Percentiles rank a stretch among this genome's conserved stretches.
phyloP scores from a whole-genome alignment of 805 yeast species.

The Metschnikowia gelsemii region DNA sequence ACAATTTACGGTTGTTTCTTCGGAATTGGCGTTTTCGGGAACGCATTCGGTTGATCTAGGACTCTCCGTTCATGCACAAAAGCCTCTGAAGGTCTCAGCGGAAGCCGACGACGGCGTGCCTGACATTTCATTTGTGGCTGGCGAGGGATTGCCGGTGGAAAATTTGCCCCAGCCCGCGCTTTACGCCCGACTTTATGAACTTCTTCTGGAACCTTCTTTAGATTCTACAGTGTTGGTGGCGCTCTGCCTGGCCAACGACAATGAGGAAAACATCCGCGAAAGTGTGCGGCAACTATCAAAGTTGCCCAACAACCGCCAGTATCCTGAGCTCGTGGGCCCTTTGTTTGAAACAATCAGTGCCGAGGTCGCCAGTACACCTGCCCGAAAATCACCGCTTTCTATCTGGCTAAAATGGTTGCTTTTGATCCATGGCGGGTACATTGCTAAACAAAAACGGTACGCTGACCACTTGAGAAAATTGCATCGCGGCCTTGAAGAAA shows the following conservation, averaged over 20 bases:
- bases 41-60: too few relatives aligned
- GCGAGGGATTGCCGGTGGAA: conserved; percentile 25
- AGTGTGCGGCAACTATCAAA: conserved; percentile 36
- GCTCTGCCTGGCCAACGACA: conserved; percentile 30
- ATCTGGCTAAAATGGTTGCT: conserved; percentile 84
- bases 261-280: conserved; percentile 32
- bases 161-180: conserved; percentile 28
- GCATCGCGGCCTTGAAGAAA: conserved; percentile 55
- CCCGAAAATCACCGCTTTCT: conserved; percentile 29
- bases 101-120: too few relatives aligned
- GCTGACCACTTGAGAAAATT: conserved; percentile 56
- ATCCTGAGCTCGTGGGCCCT: conserved; percentile 17
- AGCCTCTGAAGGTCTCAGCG: too few relatives aligned
- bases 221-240: conserved; percentile 16
- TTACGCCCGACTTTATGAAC: conserved; percentile 22
- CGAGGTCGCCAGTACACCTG: conserved; percentile 30
- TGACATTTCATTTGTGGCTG: conserved; percentile 19
- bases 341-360: conserved; percentile 31
- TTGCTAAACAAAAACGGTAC: conserved; percentile 51
- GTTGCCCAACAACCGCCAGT: too few relatives aligned
- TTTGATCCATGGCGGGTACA: conserved; percentile 65
- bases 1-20: conserved; percentile 22
- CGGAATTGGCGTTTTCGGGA: conserved; percentile 17
- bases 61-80: too few relatives aligned
- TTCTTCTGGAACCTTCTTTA: conserved; percentile 15